Evolutionary conservation across 352 stramenopile genomes (phyloP).

Genomic region (Pythium sukuiense): DNA sequence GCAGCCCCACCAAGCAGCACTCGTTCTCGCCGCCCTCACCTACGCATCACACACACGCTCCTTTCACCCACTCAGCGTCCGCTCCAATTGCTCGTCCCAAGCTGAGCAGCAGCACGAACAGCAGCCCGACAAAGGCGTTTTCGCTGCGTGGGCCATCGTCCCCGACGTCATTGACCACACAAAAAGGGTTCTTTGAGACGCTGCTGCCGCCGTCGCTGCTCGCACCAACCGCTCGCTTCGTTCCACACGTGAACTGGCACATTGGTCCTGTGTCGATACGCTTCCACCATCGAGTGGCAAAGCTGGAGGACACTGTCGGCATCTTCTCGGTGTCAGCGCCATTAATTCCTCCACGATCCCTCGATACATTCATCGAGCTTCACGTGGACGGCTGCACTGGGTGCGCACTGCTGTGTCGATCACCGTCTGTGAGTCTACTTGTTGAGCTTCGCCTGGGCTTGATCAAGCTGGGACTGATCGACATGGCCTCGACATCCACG

Average conservation of each 20-base stretch:
- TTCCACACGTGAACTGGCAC: slow-evolving; percentile 64
- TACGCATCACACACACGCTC: neutral
- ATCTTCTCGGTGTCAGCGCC: neutral
- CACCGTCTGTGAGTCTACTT: slow-evolving; percentile 39
- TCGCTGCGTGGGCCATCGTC: slow-evolving; percentile 15
- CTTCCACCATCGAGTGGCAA: slow-evolving; percentile 33
- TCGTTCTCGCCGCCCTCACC: slow-evolving; percentile 8
- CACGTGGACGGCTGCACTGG: slow-evolving; percentile 49
- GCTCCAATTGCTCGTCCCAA: slow-evolving; percentile 23
- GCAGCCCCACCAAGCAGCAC: slow-evolving; percentile 17
- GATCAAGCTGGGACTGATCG: slow-evolving; percentile 40
- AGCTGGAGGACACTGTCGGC: neutral
- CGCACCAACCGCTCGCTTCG: slow-evolving; percentile 5
- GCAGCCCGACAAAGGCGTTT: neutral
- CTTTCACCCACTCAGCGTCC: slow-evolving; percentile 26
- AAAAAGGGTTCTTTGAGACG: slow-evolving; percentile 35
- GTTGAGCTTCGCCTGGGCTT: slow-evolving; percentile 59
- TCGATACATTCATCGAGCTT: slow-evolving; percentile 41
- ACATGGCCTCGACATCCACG: neutral
- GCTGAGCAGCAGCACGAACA: slow-evolving; percentile 20
- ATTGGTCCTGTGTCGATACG: slow-evolving; percentile 44
- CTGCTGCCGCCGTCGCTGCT: slow-evolving; percentile 38
- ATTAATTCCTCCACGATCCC: slow-evolving; percentile 11
- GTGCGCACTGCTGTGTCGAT: slow-evolving; percentile 38
- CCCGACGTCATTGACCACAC: slow-evolving; percentile 21